Conservation (phyloP, 1,139 yeast genomes). For the Suhomyces wounanorum region DNA sequence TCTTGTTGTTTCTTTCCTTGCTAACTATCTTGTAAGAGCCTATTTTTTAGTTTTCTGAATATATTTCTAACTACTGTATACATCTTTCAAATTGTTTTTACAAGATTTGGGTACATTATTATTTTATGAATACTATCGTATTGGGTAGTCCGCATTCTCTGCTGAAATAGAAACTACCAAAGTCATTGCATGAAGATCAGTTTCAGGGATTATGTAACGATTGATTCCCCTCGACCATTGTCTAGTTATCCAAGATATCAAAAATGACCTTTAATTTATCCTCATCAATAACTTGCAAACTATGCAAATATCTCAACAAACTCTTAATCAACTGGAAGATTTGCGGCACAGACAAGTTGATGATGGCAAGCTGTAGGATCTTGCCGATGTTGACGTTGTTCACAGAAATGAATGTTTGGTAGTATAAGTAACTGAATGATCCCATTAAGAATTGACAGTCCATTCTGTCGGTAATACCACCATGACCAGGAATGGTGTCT, state of each 20-base stretch:
- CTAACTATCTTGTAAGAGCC: too few relatives aligned
- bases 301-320: constrained; percentile 62
- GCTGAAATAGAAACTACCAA: neutral
- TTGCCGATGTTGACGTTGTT: constrained; percentile 72
- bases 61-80: neutral
- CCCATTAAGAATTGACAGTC: constrained; percentile 99
- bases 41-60: too few relatives aligned
- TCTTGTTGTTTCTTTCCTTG: too few relatives aligned
- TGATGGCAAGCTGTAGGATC: constrained; percentile 71
- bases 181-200: neutral
- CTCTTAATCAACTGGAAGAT: constrained; percentile 63
- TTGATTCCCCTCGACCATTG: neutral
- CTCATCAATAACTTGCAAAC: constrained; percentile 49
- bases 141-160: neutral
- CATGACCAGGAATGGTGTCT: constrained; percentile 95
- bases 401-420: constrained; percentile 84
- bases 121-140: neutral
- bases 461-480: constrained; percentile 96
- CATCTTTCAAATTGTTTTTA: neutral
- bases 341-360: constrained; percentile 68
- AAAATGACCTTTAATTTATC: constrained; percentile 29
- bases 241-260: constrained; percentile 28
- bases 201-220: neutral
- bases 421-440: constrained; percentile 87
- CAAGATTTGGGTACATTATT: neutral